Conservation (phyloP, 768 basidiomycete genomes). For the Leccinum truebloodii region DNA sequence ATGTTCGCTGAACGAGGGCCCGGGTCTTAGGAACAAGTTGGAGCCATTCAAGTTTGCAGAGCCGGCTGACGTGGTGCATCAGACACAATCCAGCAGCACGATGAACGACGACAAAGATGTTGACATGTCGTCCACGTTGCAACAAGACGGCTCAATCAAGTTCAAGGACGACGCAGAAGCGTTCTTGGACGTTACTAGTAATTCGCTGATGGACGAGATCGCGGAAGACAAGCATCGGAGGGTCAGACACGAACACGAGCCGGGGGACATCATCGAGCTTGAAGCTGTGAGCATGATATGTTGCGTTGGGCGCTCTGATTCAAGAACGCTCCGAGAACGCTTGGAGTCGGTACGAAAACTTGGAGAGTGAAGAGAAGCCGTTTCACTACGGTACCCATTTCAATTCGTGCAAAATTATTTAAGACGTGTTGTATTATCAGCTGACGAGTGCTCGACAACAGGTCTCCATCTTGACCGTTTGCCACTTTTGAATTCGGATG, state of each 20-base stretch:
- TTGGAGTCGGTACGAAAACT: no score
- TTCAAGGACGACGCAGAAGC: conserved; percentile 14
- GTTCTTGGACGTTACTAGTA: conserved; percentile 19
- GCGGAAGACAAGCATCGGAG: conserved; percentile 87
- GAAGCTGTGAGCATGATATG: conserved; percentile 83
- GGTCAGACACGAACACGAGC: conserved; percentile 82
- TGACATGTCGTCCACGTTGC: conserved; percentile 47
- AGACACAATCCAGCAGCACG: conserved; percentile 34
- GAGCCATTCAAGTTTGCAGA: conserved; percentile 54
- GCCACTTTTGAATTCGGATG: conserved; percentile 88
- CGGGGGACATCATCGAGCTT: conserved; percentile 76
- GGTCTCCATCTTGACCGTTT: conserved; percentile 67
- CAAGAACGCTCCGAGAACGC: no score
- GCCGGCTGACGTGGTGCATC: conserved; percentile 36
- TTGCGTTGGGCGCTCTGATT: conserved; percentile 44
- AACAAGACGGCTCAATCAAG: conserved; percentile 14
- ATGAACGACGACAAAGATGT: conserved; percentile 39
- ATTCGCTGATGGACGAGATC: conserved; percentile 72
- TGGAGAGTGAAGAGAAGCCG: conserved; percentile 57
- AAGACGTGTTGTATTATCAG: background rate
- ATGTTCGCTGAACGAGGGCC: conserved; percentile 5
- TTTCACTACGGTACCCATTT: conserved; percentile 96
- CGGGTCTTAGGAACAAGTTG: conserved; percentile 63
- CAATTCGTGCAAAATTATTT: conserved; percentile 50
- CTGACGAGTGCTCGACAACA: conserved; percentile 10